Percentiles rank a stretch among this genome's conserved stretches.
phyloP scores from a whole-genome alignment of 306 rosid species.

The Prunus campanulata region DNA sequence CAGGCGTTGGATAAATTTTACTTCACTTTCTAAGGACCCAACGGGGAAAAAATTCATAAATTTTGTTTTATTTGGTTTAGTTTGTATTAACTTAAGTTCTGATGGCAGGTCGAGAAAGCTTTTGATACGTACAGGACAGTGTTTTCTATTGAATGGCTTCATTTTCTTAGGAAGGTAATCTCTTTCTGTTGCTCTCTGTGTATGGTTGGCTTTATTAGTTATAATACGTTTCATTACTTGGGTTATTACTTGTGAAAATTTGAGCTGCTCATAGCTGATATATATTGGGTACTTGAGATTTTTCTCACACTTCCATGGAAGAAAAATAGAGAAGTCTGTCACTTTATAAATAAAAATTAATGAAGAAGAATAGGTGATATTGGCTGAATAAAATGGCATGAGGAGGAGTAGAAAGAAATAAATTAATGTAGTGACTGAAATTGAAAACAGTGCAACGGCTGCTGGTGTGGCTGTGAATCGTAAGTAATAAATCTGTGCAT shows the following conservation, averaged over 20 bases:
- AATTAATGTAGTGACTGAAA: no score
- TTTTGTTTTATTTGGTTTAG: background rate
- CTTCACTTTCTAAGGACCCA: no score
- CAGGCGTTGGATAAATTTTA: no score
- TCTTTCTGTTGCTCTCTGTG: background rate
- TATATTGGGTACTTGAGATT: no score
- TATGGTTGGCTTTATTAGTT: background rate
- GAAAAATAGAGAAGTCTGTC: no score
- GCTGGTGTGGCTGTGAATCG: background rate
- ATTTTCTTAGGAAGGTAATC: slow-evolving; percentile 87
- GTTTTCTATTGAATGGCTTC: slow-evolving; percentile 85
- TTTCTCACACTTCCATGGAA: no score
- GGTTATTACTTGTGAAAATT: no score
- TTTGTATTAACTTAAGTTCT: background rate
- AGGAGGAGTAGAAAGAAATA: no score
- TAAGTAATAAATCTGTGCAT: background rate
- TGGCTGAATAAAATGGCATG: no score
- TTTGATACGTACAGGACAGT: slow-evolving; percentile 76
- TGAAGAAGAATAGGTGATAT: no score
- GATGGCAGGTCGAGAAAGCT: slow-evolving; percentile 55
- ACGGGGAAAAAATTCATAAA: background rate
- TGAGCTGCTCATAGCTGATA: no score
- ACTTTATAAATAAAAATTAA: no score
- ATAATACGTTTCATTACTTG: background rate
- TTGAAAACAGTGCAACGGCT: background rate